Evolutionary conservation across 2,329 filamentous ascomycete species (phyloP).

Genomic region (Fusarium nygamai): DNA sequence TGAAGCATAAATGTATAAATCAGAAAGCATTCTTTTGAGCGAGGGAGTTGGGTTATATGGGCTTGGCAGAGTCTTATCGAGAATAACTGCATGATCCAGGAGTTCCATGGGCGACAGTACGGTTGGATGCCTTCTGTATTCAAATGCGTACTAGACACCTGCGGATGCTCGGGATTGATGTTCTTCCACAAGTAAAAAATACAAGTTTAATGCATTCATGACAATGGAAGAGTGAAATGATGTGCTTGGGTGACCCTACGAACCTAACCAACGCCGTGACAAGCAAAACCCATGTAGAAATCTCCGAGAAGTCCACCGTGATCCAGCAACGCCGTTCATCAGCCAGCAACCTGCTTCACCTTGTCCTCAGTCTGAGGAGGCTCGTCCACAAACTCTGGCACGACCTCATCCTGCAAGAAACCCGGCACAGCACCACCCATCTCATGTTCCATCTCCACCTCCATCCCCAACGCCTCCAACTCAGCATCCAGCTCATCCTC

Average conservation of each 20-base stretch:
- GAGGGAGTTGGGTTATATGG: slow-evolving; percentile 33
- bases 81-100: slow-evolving; percentile 9
- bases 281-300: neutral
- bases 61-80: neutral
- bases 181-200: neutral
- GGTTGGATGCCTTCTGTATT: neutral
- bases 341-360: slow-evolving; percentile 82
- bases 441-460: slow-evolving; percentile 85
- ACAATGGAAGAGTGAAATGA: slow-evolving; percentile 4
- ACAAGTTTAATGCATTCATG: neutral
- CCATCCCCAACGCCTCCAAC: slow-evolving; percentile 91
- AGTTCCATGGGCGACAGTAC: neutral
- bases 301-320: neutral
- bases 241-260: slow-evolving; percentile 28
- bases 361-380: slow-evolving; percentile 77
- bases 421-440: slow-evolving; percentile 75
- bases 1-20: neutral
- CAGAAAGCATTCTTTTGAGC: slow-evolving; percentile 32
- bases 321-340: neutral
- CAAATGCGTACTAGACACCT: neutral
- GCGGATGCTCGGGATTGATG: neutral
- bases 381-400: slow-evolving; percentile 92
- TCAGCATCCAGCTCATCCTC: slow-evolving; percentile 97
- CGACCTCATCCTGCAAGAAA: slow-evolving; percentile 89
- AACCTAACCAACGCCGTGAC: slow-evolving; percentile 40